phyloP scores from a whole-genome alignment of 352 stramenopile species.

The Pythium dissotocum region DNA sequence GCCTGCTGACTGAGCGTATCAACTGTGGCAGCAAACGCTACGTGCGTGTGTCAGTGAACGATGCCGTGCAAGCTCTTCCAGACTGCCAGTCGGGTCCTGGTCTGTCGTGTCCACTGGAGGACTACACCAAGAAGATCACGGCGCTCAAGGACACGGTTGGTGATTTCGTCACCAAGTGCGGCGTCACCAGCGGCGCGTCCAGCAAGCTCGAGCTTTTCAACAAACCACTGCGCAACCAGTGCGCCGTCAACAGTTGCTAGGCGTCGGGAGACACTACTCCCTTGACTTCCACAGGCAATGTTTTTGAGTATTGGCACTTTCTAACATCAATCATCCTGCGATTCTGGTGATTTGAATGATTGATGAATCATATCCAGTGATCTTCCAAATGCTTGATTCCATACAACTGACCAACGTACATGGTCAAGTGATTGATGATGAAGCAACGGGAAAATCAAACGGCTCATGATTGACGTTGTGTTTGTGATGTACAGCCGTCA shows the following conservation, averaged over 20 bases:
- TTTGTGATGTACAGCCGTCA: too few relatives aligned
- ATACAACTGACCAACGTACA: too few relatives aligned
- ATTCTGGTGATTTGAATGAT: too few relatives aligned
- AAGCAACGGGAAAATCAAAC: too few relatives aligned
- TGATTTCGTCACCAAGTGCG: constrained; percentile 48
- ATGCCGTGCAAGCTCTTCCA: constrained; percentile 43
- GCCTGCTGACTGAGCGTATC: constrained; percentile 48
- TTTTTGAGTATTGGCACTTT: too few relatives aligned
- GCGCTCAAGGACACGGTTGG: constrained; percentile 37
- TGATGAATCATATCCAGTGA: too few relatives aligned
- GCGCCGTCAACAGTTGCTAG: constrained; percentile 23
- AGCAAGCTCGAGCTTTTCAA: constrained; percentile 49
- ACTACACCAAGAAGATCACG: constrained; percentile 44
- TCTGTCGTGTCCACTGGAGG: constrained; percentile 44
- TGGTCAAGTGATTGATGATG: too few relatives aligned
- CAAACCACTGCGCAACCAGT: constrained; percentile 46
- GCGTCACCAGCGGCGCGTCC: constrained; percentile 33
- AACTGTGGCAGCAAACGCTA: constrained; percentile 40
- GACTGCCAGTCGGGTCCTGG: constrained; percentile 48
- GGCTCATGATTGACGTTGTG: too few relatives aligned
- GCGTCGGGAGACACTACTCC: neutral
- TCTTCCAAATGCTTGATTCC: too few relatives aligned
- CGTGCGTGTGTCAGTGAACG: constrained; percentile 54
- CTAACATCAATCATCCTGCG: too few relatives aligned
- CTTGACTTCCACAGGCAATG: too few relatives aligned